phyloP scores from a whole-genome alignment of 257 asterid species.

The Nicotiana otophora region DNA sequence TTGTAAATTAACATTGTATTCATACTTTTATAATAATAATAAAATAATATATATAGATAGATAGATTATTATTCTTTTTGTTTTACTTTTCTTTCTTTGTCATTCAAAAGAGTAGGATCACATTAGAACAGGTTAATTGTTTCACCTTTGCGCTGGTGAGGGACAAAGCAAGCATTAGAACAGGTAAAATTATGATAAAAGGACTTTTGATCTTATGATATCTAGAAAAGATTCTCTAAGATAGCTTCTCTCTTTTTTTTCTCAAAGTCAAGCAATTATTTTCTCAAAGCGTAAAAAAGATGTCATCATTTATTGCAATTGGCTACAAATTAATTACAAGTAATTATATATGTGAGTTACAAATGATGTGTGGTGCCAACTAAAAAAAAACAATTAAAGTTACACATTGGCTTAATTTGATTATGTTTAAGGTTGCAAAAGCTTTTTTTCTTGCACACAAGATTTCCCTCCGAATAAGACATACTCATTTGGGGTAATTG shows the following conservation, averaged over 20 bases:
- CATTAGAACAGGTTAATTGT: too few relatives aligned
- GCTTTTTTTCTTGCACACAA: too few relatives aligned
- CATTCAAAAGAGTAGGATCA: too few relatives aligned
- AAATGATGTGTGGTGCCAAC: background rate
- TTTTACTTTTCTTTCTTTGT: too few relatives aligned
- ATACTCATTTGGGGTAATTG: background rate
- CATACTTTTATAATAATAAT: too few relatives aligned
- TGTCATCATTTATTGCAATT: background rate
- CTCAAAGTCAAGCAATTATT: background rate
- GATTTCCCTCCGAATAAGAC: background rate
- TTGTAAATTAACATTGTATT: too few relatives aligned
- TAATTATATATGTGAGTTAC: background rate
- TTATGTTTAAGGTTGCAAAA: background rate
- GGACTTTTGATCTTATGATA: background rate
- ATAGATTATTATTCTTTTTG: too few relatives aligned
- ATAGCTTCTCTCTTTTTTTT: background rate
- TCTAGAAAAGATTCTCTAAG: background rate
- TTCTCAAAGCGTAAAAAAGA: background rate
- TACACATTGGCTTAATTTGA: background rate
- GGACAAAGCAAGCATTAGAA: background rate
- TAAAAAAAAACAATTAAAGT: too few relatives aligned
- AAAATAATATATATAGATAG: too few relatives aligned
- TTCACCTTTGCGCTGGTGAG: background rate
- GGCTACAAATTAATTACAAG: background rate
- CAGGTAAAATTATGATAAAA: background rate